These are phyloP conservation scores for Chondrostereum purpureum DNA, from an alignment of 1,284 basidiomycete genomes.

Conservation along the genomic window DNA sequence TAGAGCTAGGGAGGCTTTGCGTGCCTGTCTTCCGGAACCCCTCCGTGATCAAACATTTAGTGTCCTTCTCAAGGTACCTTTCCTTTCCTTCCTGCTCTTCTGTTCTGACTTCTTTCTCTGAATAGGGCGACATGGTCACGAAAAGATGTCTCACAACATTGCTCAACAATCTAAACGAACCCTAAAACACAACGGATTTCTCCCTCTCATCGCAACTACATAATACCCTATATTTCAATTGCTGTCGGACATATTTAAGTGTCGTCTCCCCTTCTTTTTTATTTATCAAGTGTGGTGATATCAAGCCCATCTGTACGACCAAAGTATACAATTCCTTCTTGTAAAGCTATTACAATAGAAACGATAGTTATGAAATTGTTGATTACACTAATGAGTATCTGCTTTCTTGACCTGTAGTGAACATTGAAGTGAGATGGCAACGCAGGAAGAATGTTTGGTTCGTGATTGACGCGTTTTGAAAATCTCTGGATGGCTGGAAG, in stretches of 20 bases:
- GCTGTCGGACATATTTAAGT: too few relatives aligned
- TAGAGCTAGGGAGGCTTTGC: slow-evolving; percentile 92
- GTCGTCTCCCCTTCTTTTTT: too few relatives aligned
- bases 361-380: too few relatives aligned
- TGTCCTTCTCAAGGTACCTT: slow-evolving; percentile 73
- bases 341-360: neutral
- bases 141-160: slow-evolving; percentile 95
- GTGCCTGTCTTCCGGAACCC: slow-evolving; percentile 96
- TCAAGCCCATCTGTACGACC: neutral
- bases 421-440: neutral
- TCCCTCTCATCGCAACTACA: slow-evolving; percentile 1
- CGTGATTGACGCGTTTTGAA: neutral
- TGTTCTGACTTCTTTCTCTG: slow-evolving; percentile 7
- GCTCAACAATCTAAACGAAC: slow-evolving; percentile 84
- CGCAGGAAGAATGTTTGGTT: too few relatives aligned
- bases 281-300: too few relatives aligned
- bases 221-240: neutral
- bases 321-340: neutral
- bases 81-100: slow-evolving; percentile 2
- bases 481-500: neutral
- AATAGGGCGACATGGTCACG: slow-evolving; percentile 89
- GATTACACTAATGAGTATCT: neutral
- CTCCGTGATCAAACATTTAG: slow-evolving; percentile 93
- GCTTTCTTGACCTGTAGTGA: neutral
- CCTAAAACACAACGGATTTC: slow-evolving; percentile 20